A percentile compares a stretch with the other conserved stretches of the same genome.
These are phyloP conservation scores for Mortierella sp. DNA, from an alignment of 371 early-diverging fungal genomes.

Conservation along the genomic window DNA sequence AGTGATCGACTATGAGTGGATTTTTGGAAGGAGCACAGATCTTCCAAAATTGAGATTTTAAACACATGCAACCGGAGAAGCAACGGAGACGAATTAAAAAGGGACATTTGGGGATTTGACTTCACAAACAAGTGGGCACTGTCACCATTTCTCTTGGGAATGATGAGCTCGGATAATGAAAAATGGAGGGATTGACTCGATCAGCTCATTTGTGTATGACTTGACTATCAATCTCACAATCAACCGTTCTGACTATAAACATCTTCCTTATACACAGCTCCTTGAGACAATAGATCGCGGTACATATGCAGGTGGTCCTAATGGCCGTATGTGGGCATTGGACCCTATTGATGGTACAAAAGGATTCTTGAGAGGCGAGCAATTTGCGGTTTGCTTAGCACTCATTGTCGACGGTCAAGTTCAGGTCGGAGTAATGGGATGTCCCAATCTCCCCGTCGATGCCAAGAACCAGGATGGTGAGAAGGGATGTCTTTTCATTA, in stretches of 20 bases:
- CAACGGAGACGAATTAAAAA: neutral
- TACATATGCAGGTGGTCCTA: slow-evolving; percentile 82
- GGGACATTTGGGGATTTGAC: neutral
- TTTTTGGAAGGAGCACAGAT: neutral
- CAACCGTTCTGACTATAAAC: neutral
- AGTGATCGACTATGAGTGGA: slow-evolving; percentile 1
- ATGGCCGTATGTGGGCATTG: slow-evolving; percentile 94
- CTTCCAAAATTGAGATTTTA: neutral
- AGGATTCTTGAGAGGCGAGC: slow-evolving; percentile 97
- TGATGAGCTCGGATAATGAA: slow-evolving; percentile 29
- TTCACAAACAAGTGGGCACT: slow-evolving; percentile 3
- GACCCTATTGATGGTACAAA: slow-evolving; percentile 97
- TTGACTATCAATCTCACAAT: too few relatives aligned
- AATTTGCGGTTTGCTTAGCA: slow-evolving; percentile 97
- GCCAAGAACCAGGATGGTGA: slow-evolving; percentile 71
- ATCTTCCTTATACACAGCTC: slow-evolving; percentile 63
- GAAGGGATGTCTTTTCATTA: slow-evolving; percentile 85
- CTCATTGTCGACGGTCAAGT: slow-evolving; percentile 92
- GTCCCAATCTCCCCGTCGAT: slow-evolving; percentile 92
- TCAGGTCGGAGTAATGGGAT: slow-evolving; percentile 92
- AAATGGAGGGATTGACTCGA: neutral
- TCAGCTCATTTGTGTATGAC: too few relatives aligned
- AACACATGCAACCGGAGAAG: neutral
- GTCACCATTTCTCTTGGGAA: slow-evolving; percentile 37
- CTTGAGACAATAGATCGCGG: slow-evolving; percentile 92